Evolutionary conservation across 176 grass and related monocot species (phyloP).

Genomic region (Triticum aestivum): DNA sequence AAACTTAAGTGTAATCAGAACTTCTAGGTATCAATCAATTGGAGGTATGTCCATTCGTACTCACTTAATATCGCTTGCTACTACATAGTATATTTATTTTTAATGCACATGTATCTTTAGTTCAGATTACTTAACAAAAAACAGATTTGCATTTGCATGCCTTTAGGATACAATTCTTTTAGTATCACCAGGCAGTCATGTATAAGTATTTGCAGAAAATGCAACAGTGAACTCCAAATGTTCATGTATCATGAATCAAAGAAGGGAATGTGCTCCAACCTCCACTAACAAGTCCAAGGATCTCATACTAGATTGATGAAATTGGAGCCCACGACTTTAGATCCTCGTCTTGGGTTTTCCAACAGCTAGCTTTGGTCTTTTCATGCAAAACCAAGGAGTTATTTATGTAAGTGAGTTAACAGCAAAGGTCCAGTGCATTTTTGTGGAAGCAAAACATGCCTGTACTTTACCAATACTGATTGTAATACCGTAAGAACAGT

Average conservation of each 20-base stretch:
- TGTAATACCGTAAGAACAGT: constrained; percentile 65
- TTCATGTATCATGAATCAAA: constrained; percentile 4
- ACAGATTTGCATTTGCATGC: neutral
- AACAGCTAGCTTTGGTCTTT: neutral
- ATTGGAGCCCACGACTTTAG: neutral
- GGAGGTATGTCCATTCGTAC: neutral
- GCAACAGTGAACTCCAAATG: constrained; percentile 13
- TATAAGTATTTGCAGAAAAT: neutral
- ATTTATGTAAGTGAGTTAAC: neutral
- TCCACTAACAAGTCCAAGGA: constrained; percentile 24
- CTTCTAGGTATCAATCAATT: neutral
- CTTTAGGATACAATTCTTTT: neutral
- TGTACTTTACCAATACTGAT: constrained; percentile 63
- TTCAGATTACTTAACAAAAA: neutral
- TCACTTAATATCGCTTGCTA: neutral
- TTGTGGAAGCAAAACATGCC: constrained; percentile 41
- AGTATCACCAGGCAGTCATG: neutral
- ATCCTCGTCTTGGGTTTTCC: constrained; percentile 35
- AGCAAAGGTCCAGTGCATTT: neutral
- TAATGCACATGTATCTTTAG: neutral
- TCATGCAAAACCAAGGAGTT: neutral
- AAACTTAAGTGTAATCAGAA: neutral
- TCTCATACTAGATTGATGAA: constrained; percentile 50
- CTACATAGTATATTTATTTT: neutral
- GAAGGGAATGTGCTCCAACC: constrained; percentile 34